These are phyloP conservation scores for Saturnispora zaruensis DNA, from an alignment of 805 yeast species.

Conservation along the genomic window DNA sequence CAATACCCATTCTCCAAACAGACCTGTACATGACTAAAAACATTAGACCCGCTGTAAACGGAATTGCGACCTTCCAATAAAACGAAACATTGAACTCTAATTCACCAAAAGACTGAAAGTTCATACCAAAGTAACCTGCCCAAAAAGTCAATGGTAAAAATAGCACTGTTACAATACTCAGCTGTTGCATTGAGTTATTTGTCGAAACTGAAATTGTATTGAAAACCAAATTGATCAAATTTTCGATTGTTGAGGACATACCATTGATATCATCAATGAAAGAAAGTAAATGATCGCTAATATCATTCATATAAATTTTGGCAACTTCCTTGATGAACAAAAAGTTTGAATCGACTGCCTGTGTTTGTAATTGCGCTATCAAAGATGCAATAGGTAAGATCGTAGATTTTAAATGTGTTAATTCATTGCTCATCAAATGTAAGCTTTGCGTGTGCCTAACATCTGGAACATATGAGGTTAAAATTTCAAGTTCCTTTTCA, in stretches of 20 bases:
- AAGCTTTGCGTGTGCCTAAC: conserved; percentile 43
- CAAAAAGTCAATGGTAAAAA: conserved; percentile 51
- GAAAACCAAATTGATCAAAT: conserved; percentile 43
- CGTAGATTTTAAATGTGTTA: conserved; percentile 38
- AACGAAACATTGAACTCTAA: conserved; percentile 32
- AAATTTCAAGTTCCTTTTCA: conserved; percentile 44
- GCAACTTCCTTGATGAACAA: conserved; percentile 34
- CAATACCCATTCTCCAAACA: conserved; percentile 8
- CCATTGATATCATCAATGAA: conserved; percentile 46
- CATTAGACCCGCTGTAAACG: conserved; percentile 32
- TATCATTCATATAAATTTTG: conserved; percentile 44
- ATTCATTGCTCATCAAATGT: conserved; percentile 46
- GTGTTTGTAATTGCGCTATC: conserved; percentile 38
- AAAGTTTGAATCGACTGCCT: conserved; percentile 19
- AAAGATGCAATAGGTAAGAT: conserved; percentile 41
- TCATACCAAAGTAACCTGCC: conserved; percentile 58
- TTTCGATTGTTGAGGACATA: conserved; percentile 44
- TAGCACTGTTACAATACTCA: conserved; percentile 49
- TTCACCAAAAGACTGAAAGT: conserved; percentile 36
- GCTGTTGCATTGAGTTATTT: conserved; percentile 44
- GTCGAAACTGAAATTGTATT: conserved; percentile 50
- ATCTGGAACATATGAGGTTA: conserved; percentile 35
- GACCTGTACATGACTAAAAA: conserved; percentile 30
- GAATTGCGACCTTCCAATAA: conserved; percentile 41
- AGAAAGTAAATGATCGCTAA: conserved; percentile 45